Evolutionary conservation across 2,329 filamentous ascomycete species (phyloP).

Genomic region (Pestalotiopsis sp.): DNA sequence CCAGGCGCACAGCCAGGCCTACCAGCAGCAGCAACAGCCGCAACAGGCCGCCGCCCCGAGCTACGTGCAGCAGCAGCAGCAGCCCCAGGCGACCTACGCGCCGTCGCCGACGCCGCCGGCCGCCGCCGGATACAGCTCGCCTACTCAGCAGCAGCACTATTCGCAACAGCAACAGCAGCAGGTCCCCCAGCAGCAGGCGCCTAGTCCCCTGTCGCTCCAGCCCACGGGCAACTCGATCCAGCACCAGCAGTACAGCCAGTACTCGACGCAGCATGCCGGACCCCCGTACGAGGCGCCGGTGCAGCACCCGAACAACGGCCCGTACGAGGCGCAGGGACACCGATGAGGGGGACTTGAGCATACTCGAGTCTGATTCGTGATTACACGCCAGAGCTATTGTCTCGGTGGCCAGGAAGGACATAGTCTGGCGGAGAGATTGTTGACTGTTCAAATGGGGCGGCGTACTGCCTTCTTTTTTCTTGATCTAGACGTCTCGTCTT

Average conservation of each 20-base stretch:
- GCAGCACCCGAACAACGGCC: neutral
- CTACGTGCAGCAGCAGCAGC: conserved; percentile 5
- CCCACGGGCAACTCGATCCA: conserved; percentile 20
- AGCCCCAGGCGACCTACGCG: conserved; percentile 3
- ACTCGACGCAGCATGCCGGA: conserved; percentile 16
- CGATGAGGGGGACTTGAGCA: neutral
- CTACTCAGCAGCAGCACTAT: conserved; percentile 17
- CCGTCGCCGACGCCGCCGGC: conserved; percentile 14
- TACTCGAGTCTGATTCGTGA: no score
- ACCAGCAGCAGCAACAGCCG: conserved; percentile 10
- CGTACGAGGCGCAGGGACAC: conserved; percentile 23
- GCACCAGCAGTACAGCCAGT: conserved; percentile 12
- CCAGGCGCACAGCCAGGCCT: conserved; percentile 26
- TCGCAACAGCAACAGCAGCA: conserved; percentile 17
- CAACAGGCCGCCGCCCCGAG: neutral
- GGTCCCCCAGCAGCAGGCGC: conserved; percentile 16
- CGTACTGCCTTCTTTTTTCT: no score
- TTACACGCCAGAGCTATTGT: no score
- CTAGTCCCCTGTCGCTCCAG: conserved; percentile 21
- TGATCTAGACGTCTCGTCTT: no score
- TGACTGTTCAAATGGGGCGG: no score
- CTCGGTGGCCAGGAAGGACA: no score
- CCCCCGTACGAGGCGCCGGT: neutral
- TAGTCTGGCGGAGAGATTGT: no score
- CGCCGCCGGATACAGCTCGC: neutral